These are phyloP conservation scores for Eremochloa ophiuroides DNA, from an alignment of 176 grass and related monocot species.

Conservation along the genomic window DNA sequence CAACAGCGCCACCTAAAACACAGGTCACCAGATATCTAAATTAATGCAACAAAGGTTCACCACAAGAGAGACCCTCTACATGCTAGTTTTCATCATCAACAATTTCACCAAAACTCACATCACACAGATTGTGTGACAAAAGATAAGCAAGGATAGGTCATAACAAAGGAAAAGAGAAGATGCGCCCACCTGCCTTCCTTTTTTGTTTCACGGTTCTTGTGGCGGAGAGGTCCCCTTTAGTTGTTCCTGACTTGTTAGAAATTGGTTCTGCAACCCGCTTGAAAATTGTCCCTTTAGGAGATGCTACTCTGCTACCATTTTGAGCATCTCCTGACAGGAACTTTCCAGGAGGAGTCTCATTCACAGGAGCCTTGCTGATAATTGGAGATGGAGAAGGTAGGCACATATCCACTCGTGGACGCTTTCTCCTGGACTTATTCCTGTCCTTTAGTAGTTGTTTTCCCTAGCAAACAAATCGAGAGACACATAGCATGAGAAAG, in stretches of 20 bases:
- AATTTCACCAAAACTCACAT: not conserved
- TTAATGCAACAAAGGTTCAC: slow-evolving; percentile 23
- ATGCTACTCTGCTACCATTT: slow-evolving; percentile 58
- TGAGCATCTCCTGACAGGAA: slow-evolving; percentile 43
- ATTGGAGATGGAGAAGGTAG: slow-evolving; percentile 43
- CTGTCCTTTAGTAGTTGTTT: slow-evolving; percentile 92
- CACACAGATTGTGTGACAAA: slow-evolving; percentile 9
- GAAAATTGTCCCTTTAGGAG: slow-evolving; percentile 57
- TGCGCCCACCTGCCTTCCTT: slow-evolving; percentile 64
- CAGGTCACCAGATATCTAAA: slow-evolving; percentile 24
- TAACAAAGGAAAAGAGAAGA: slow-evolving; percentile 28
- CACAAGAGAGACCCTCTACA: slow-evolving; percentile 4
- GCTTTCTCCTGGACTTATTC: slow-evolving; percentile 91
- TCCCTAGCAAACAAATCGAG: slow-evolving; percentile 44
- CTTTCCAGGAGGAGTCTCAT: slow-evolving; percentile 59
- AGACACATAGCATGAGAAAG: slow-evolving; percentile 19
- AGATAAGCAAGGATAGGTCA: slow-evolving; percentile 9
- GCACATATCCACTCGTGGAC: slow-evolving; percentile 53
- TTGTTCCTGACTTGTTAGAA: slow-evolving; percentile 46
- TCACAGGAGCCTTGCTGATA: slow-evolving; percentile 43
- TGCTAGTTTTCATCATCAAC: slow-evolving; percentile 6
- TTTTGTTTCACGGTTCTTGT: slow-evolving; percentile 86
- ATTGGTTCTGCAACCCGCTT: slow-evolving; percentile 54
- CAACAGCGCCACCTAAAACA: slow-evolving; percentile 49
- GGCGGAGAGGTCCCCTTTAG: slow-evolving; percentile 63